Evolutionary conservation across 176 grass and related monocot genomes (phyloP), one percentile per base, ranked within the genome.

Genomic region (Carex parvula): DNA sequence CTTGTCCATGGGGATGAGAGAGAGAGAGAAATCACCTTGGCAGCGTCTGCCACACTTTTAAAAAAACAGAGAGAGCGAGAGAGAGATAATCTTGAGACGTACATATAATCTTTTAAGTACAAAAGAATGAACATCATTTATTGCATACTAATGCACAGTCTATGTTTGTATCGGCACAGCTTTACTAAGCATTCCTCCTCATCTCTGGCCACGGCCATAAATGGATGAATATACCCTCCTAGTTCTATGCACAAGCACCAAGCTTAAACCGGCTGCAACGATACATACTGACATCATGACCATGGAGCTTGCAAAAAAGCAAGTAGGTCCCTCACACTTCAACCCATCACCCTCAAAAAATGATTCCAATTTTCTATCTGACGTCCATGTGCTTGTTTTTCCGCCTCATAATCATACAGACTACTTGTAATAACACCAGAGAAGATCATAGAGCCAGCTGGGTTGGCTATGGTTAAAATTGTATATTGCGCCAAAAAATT

Each of bases 401-500:
- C 87, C 14, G 90, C 92, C 91, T 97, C 89, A 63, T 86, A 84
- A 71, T 94, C 92, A 67, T 92, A 94, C 3, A 94, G 57, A 42
- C 53, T 72, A 81, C 95, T 97, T 10, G 92, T 88, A 60, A 97
- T 93, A 61, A 94, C 79, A n/a, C 87, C 92, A 8, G 92, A 94
- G 84, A 97, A 94, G 54, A 94, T 60, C 35, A 94, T 32, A 15
- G 90, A 94, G 2, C 89, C 92, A 7, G 79, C 81, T 14, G 95
- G 95, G 39, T 97, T 97, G 66, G 90, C 87, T 52, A 94, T 85
- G 20, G 90, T 94, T 46, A 97, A 97, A 97, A 85, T 97, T 97
- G 87, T 97, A 97, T 86, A 94, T 85, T 17, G 95, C 87, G 13
- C 95, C 90, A 0, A 97, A 97, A 86, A 91, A 85, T 74, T 91